These are phyloP conservation scores for Zygosaccharomyces lentus DNA, from an alignment of 805 yeast genomes.

Conservation along the genomic window DNA sequence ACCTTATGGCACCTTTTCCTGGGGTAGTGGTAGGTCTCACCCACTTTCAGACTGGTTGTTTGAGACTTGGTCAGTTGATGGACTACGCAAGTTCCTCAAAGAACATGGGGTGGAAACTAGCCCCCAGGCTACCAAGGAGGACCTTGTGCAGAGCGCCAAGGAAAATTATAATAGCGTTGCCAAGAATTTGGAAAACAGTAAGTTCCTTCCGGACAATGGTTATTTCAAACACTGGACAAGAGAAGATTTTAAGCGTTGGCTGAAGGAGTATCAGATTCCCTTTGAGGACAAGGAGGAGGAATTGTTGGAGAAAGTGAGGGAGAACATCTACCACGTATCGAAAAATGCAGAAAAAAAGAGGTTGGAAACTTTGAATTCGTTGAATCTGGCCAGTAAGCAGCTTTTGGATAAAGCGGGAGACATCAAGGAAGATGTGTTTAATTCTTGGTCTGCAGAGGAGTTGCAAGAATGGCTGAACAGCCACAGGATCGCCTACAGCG, in stretches of 20 bases:
- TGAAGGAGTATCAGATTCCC: slow-evolving; percentile 42
- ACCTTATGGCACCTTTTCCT: slow-evolving; percentile 1
- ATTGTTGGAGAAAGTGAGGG: slow-evolving; percentile 43
- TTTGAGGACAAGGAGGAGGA: slow-evolving; percentile 43
- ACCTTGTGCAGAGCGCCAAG: slow-evolving; percentile 41
- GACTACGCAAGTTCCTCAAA: slow-evolving; percentile 35
- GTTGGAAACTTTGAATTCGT: slow-evolving; percentile 37
- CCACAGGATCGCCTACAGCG: slow-evolving; percentile 41
- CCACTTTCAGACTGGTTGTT: slow-evolving; percentile 44
- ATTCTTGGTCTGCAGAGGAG: slow-evolving; percentile 52
- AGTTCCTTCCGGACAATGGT: slow-evolving; percentile 48
- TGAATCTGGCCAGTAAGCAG: slow-evolving; percentile 37
- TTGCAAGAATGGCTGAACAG: slow-evolving; percentile 50
- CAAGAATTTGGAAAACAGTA: slow-evolving; percentile 37
- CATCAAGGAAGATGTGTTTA: slow-evolving; percentile 43
- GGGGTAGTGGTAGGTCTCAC: slow-evolving; percentile 2
- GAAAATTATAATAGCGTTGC: slow-evolving; percentile 41
- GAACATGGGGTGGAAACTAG: slow-evolving; percentile 32
- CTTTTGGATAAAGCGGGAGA: slow-evolving; percentile 39
- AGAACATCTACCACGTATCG: slow-evolving; percentile 44
- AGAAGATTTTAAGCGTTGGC: slow-evolving; percentile 47
- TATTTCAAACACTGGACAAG: slow-evolving; percentile 51
- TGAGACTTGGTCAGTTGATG: slow-evolving; percentile 41
- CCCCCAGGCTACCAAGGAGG: slow-evolving; percentile 34
- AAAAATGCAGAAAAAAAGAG: slow-evolving; percentile 38